Base-by-base conservation (phyloP, 768 basidiomycete species). In the Lactarius hengduanensis region DNA sequence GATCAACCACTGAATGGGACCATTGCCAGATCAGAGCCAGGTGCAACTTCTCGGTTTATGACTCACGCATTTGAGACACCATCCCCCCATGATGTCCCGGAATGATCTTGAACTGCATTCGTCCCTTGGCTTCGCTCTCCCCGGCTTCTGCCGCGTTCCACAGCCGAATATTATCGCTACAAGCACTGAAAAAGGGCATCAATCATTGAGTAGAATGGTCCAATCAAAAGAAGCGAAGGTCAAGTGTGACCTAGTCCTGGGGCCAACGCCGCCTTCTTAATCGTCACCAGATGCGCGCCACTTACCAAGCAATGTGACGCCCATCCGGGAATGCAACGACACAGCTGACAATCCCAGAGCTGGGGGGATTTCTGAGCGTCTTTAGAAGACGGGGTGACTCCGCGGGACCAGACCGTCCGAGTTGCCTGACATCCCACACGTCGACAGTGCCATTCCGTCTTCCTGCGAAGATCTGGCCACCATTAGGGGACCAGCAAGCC, bases 51-150 rank as follows among this genome's bases (percentile, higher is more conserved):
- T 56, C 50, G 32, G 59, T 47, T 62, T 57, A 22, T 18, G 10
- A 85, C 93, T 74, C 78, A 98, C 96, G 77, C 86, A 98, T 91
- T 73, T 94, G 89, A 3, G 94, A 96, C 4, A 98, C 85, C 72
- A 89, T 90, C 10, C 96, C 96, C 43, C 96, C 95, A 77, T 97
- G 93, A 78, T 97, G 96, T 0, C 96, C 96, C 13, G 94, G 89
- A 43, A 98, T 91, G 67, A 98, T 95, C 79, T 94, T 95, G 82
- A 96, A 98, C 62, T 88, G 92, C 20, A 90, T 88, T 9, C 88
- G 86, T 62, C 85, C 84, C 58, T 75, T 82, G 20, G 81, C 80
- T 69, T 94, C 92, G 15, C 79, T 75, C 72, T 90, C 88, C 43
- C 83, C 84, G 32, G 87, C 86, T 64, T 94, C 91, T 15, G 87